Percentiles rank a stretch among this genome's conserved stretches.
These are phyloP conservation scores for Vaccinium myrtillus DNA, from an alignment of 148 eudicot genomes.

Conservation along the genomic window DNA sequence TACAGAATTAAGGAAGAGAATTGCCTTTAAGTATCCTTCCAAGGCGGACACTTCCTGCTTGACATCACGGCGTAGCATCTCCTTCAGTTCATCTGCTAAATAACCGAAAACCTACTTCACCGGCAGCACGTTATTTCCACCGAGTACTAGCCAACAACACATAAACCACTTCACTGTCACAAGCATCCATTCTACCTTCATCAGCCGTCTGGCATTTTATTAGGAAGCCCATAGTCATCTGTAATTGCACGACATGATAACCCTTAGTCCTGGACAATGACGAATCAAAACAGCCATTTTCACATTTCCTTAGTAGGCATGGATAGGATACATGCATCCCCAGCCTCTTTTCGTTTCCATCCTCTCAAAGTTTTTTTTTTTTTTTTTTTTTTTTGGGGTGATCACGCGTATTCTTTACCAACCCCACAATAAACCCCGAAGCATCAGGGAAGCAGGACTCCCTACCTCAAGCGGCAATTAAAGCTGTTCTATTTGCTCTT, in stretches of 20 bases:
- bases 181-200: neutral
- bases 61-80: neutral
- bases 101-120: neutral
- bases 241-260: neutral
- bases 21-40: neutral
- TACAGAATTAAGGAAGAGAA: neutral
- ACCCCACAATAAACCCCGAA: neutral
- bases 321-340: neutral
- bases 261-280: neutral
- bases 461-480: neutral
- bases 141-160: neutral
- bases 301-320: neutral
- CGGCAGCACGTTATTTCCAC: neutral
- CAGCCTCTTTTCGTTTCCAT: neutral
- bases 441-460: neutral
- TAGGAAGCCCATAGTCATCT: neutral
- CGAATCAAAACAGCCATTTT: neutral
- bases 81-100: neutral
- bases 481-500: neutral
- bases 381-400: too few relatives aligned
- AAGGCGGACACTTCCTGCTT: neutral
- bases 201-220: neutral
- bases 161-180: neutral
- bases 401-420: neutral
- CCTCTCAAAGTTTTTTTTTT: neutral